Percentiles rank a stretch among this genome's conserved stretches.
phyloP scores from a whole-genome alignment of 2,329 filamentous ascomycete species.

The Fusarium penzigii region DNA sequence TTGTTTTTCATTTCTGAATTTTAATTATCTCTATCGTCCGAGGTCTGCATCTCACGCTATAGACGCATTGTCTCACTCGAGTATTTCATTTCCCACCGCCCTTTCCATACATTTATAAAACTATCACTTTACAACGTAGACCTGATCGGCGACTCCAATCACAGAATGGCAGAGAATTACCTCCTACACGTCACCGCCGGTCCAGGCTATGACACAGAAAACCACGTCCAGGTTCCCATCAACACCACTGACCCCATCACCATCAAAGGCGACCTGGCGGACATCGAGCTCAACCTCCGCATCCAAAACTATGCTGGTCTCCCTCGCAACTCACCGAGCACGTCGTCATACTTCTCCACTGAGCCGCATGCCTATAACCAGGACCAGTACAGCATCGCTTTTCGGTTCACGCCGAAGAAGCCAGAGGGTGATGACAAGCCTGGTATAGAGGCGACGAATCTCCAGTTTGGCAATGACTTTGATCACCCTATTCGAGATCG shows the following conservation, averaged over 20 bases:
- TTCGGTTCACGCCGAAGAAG: constrained; percentile 73
- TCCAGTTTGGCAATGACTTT: constrained; percentile 96
- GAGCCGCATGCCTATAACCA: constrained; percentile 64
- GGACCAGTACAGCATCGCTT: constrained; percentile 84
- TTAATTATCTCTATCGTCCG: too few relatives aligned
- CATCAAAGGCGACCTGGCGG: constrained; percentile 65
- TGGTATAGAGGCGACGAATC: constrained; percentile 67
- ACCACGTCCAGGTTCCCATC: constrained; percentile 74
- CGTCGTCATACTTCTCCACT: constrained; percentile 75
- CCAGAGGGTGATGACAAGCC: constrained; percentile 17
- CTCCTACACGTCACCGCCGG: constrained; percentile 82
- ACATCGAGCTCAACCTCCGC: constrained; percentile 71
- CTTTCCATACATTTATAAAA: too few relatives aligned
- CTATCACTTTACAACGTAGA: too few relatives aligned
- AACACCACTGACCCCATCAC: constrained; percentile 65
- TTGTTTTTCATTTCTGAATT: too few relatives aligned
- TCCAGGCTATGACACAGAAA: constrained; percentile 68
- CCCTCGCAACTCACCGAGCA: constrained; percentile 66
- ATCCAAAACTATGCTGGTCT: constrained; percentile 70
- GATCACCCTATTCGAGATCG: constrained; percentile 85
- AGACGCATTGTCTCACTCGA: too few relatives aligned
- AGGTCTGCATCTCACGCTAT: too few relatives aligned
- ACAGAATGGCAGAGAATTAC: constrained; percentile 68
- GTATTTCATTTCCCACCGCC: too few relatives aligned
- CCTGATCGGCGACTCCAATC: too few relatives aligned